Evolutionary conservation across 2,329 filamentous ascomycete genomes (phyloP).

Genomic region (Thielaviopsis populi): DNA sequence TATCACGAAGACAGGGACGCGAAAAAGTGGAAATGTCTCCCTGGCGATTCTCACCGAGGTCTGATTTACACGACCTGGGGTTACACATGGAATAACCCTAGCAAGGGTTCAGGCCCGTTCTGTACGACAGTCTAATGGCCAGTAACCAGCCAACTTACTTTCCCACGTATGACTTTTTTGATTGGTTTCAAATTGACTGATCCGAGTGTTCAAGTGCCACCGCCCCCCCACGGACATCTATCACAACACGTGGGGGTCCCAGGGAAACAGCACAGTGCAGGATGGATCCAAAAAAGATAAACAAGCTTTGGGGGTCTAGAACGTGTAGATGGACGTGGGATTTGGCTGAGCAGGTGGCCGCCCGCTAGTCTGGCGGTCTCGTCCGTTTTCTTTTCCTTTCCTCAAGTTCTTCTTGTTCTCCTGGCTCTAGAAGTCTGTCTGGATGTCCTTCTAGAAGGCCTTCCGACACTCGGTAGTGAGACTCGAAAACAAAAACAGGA

Average conservation of each 20-base stretch:
- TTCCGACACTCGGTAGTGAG: neutral
- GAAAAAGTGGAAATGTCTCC: neutral
- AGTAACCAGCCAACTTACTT: neutral
- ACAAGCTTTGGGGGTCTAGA: neutral
- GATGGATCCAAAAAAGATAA: neutral
- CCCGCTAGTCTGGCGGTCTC: neutral
- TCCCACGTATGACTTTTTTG: neutral
- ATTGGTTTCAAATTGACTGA: neutral
- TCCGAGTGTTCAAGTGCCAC: neutral
- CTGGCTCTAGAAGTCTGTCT: neutral
- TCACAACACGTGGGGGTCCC: neutral
- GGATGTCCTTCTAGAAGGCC: neutral
- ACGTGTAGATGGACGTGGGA: neutral
- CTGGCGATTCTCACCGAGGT: neutral
- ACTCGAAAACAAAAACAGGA: neutral
- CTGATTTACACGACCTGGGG: neutral
- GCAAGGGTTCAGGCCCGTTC: neutral
- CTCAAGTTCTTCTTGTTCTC: neutral
- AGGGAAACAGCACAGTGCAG: neutral
- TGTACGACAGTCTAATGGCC: neutral
- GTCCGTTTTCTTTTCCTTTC: neutral
- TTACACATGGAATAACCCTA: slow-evolving; percentile 1
- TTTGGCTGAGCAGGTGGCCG: neutral
- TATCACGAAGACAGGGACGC: neutral
- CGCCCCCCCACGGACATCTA: neutral